A percentile compares a stretch with the other conserved stretches of the same genome.
phyloP scores from a whole-genome alignment of 306 rosid genomes.

The Pyrus pyrifolia region DNA sequence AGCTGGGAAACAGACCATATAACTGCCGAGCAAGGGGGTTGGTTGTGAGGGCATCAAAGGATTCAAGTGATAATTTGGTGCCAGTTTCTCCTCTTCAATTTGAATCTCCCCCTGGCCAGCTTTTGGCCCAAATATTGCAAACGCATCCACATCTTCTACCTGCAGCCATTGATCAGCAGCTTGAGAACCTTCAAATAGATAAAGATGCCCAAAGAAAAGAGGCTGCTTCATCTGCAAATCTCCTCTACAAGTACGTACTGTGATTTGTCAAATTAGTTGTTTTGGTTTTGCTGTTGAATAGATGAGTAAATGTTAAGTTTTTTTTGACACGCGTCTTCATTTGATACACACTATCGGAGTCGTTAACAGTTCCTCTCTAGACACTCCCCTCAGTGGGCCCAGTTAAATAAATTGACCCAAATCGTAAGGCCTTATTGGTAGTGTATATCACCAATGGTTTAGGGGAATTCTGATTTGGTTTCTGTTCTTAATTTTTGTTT shows the following conservation, averaged over 20 bases:
- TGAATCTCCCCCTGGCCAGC: slow-evolving; percentile 84
- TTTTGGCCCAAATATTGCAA: slow-evolving; percentile 79
- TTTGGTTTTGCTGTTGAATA: not conserved
- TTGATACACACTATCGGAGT: not conserved
- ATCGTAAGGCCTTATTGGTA: not conserved
- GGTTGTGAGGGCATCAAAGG: slow-evolving; percentile 53
- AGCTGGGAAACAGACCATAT: slow-evolving; percentile 37
- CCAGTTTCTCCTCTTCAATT: slow-evolving; percentile 70
- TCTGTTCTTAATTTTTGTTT: no score
- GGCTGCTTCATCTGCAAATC: slow-evolving; percentile 29
- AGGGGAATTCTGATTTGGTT: no score
- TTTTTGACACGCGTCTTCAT: not conserved
- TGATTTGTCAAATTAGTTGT: not conserved
- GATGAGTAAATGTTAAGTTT: not conserved
- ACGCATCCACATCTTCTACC: slow-evolving; percentile 84
- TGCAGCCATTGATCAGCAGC: slow-evolving; percentile 82
- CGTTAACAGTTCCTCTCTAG: not conserved
- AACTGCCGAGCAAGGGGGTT: slow-evolving; percentile 55
- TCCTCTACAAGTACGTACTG: slow-evolving; percentile 65
- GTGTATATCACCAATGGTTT: not conserved
- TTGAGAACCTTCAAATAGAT: slow-evolving; percentile 73
- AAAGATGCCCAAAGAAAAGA: slow-evolving; percentile 48
- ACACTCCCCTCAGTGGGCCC: not conserved
- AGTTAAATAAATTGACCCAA: not conserved
- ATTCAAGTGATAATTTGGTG: slow-evolving; percentile 47